Conservation (phyloP, 179 eudicot genomes). For the Amaranthus tricolor region DNA sequence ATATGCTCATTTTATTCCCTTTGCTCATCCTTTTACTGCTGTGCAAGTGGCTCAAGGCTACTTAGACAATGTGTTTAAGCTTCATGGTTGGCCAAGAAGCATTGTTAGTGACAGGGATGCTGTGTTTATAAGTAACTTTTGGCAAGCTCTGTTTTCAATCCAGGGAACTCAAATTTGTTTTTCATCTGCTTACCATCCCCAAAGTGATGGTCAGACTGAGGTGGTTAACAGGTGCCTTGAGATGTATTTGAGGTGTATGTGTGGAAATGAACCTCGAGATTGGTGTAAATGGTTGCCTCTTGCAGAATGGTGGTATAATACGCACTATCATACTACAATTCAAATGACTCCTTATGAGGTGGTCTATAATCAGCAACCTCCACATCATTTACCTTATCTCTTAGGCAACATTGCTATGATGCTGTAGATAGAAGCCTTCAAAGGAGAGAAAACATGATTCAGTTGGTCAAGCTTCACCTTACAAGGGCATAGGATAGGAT, state of each 20-base stretch:
- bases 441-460: not conserved
- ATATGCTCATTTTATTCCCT: not conserved
- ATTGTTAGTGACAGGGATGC: not conserved
- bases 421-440: not conserved
- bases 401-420: not conserved
- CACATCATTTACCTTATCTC: not conserved
- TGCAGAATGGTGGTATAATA: conserved; percentile 19
- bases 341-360: not conserved
- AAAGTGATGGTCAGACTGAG: not conserved
- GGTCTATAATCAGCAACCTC: not conserved
- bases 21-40: not conserved
- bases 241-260: not conserved
- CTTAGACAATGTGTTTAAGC: not conserved
- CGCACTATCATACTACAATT: not conserved
- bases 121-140: not conserved
- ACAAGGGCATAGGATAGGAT: not conserved
- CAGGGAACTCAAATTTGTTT: not conserved
- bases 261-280: not conserved
- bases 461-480: not conserved
- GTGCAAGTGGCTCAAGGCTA: not conserved
- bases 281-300: not conserved
- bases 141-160: not conserved
- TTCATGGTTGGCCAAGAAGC: not conserved
- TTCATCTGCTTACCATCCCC: not conserved
- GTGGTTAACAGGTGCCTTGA: not conserved